These are phyloP conservation scores for Sporothrix dimorphospora DNA, from an alignment of 2,329 filamentous ascomycete species.

Conservation along the genomic window DNA sequence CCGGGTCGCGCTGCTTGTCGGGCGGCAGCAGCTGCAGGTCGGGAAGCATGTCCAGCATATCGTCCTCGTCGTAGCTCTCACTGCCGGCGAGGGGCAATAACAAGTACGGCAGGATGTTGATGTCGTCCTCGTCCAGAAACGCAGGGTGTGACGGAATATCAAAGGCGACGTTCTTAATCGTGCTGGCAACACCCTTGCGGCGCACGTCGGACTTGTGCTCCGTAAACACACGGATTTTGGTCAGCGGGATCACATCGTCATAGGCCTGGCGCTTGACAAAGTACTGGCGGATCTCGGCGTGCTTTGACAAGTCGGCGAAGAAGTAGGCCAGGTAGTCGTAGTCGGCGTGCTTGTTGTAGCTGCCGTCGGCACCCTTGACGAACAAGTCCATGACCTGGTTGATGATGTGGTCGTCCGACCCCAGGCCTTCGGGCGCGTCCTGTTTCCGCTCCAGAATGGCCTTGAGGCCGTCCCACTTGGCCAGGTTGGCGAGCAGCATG, in stretches of 20 bases:
- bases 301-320: conserved; percentile 89
- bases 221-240: conserved; percentile 92
- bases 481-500: conserved; percentile 91
- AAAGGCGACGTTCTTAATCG: conserved; percentile 93
- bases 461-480: conserved; percentile 76
- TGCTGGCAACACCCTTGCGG: conserved; percentile 90
- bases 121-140: conserved; percentile 71
- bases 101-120: conserved; percentile 85
- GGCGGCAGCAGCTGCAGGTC: conserved; percentile 88
- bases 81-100: conserved; percentile 84
- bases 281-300: conserved; percentile 73
- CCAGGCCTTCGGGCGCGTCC: conserved; percentile 68
- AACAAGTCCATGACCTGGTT: conserved; percentile 96
- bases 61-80: conserved; percentile 87
- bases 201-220: conserved; percentile 83
- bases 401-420: conserved; percentile 72
- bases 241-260: conserved; percentile 82
- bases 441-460: conserved; percentile 70
- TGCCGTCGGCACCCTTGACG: conserved; percentile 82
- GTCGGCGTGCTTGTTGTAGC: conserved; percentile 81
- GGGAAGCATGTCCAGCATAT: conserved; percentile 81
- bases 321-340: conserved; percentile 94
- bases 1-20: conserved; percentile 83
- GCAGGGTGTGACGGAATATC: conserved; percentile 72
- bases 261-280: conserved; percentile 75